These are phyloP conservation scores for Fusarium humuli DNA, from an alignment of 2,329 filamentous ascomycete species.

Conservation along the genomic window DNA sequence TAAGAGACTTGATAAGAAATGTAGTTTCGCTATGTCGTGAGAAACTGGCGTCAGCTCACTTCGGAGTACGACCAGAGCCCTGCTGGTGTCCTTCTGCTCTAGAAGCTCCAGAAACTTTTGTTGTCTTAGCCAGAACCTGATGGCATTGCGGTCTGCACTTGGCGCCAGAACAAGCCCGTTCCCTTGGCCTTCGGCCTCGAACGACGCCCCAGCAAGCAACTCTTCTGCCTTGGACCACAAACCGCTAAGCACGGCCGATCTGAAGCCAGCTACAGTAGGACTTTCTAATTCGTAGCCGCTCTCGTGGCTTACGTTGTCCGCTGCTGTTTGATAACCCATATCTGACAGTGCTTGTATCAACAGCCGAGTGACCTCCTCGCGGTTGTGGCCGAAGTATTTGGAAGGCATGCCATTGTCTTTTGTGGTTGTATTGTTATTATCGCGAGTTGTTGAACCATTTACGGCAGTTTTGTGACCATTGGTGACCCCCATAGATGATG, in stretches of 20 bases:
- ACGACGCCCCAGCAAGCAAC: constrained; percentile 72
- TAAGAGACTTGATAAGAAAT: constrained; percentile 86
- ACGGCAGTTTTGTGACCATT: constrained; percentile 64
- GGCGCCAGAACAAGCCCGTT: constrained; percentile 80
- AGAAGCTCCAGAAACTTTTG: constrained; percentile 96
- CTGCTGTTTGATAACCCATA: constrained; percentile 85
- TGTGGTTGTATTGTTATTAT: constrained; percentile 35
- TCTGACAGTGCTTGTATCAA: constrained; percentile 91
- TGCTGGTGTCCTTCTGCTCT: constrained; percentile 77
- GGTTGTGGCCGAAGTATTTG: constrained; percentile 84
- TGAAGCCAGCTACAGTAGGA: constrained; percentile 85
- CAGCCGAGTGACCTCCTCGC: constrained; percentile 92
- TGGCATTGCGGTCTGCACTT: constrained; percentile 78
- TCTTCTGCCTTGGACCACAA: constrained; percentile 88
- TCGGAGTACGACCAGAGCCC: constrained; percentile 84
- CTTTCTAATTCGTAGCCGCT: constrained; percentile 92
- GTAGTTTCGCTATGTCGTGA: constrained; percentile 80
- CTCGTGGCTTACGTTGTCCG: constrained; percentile 78
- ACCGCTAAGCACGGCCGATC: constrained; percentile 81
- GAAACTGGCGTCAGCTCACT: constrained; percentile 88
- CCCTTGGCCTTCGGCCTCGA: constrained; percentile 51
- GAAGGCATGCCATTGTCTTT: constrained; percentile 31
- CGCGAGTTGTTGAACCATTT: constrained; percentile 65
- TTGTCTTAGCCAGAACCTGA: constrained; percentile 89
- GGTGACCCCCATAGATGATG: constrained; percentile 46